Conservation (phyloP, 352 stramenopile genomes). For the Phytophthora hybrid region DNA sequence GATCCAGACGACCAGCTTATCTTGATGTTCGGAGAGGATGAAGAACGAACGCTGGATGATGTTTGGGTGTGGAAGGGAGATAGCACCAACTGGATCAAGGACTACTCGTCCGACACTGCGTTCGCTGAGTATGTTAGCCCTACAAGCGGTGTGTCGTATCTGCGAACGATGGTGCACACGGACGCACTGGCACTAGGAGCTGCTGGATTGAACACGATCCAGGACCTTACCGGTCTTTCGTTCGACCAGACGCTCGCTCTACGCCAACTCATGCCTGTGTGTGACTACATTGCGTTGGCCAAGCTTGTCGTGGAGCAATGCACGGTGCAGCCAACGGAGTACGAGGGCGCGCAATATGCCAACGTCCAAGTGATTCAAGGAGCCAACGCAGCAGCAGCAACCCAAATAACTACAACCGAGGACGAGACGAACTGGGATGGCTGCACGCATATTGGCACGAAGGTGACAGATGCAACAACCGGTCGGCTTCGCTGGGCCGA, state of each 20-base stretch:
- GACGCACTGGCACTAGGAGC: constrained; percentile 63
- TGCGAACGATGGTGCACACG: constrained; percentile 58
- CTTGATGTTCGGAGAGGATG: constrained; percentile 70
- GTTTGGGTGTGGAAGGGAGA: constrained; percentile 71
- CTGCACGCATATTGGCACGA: constrained; percentile 58
- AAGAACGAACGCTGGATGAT: constrained; percentile 63
- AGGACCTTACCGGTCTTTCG: constrained; percentile 72
- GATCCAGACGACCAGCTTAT: constrained; percentile 62
- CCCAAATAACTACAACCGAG: constrained; percentile 18
- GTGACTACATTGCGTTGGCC: constrained; percentile 75
- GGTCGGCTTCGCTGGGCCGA: constrained; percentile 62
- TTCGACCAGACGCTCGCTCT: constrained; percentile 63
- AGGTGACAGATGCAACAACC: constrained; percentile 51
- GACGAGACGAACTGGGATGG: constrained; percentile 61
- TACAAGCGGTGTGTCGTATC: constrained; percentile 54
- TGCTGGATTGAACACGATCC: constrained; percentile 79
- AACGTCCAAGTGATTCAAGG: constrained; percentile 51
- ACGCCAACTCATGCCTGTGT: constrained; percentile 67
- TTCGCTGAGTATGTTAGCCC: constrained; percentile 55
- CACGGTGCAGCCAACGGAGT: constrained; percentile 49
- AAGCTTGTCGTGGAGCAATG: constrained; percentile 67
- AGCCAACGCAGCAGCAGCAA: constrained; percentile 17
- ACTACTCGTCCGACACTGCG: constrained; percentile 50
- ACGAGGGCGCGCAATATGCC: constrained; percentile 60
- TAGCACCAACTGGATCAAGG: constrained; percentile 47